These are phyloP conservation scores for Diplodia scrobiculata DNA, from an alignment of 2,329 filamentous ascomycete species.

Conservation along the genomic window DNA sequence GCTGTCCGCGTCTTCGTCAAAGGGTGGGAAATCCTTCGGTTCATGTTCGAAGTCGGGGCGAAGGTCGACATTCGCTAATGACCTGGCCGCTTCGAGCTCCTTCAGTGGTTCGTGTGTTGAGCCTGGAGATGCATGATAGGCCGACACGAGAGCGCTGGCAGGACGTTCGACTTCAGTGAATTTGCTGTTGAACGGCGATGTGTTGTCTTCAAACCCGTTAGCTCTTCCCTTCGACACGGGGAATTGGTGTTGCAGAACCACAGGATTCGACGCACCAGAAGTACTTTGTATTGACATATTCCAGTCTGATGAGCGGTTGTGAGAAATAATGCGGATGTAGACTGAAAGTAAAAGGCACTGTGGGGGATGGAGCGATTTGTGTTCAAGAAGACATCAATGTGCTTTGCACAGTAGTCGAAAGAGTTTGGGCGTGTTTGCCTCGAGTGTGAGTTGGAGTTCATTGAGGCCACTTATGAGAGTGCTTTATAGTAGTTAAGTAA, in stretches of 20 bases:
- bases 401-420: background rate
- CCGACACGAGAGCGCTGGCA: background rate
- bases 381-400: background rate
- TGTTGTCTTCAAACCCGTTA: background rate
- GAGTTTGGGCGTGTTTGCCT: background rate
- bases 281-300: background rate
- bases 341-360: background rate
- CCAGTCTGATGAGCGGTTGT: background rate
- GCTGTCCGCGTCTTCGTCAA: background rate
- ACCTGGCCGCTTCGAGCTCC: background rate
- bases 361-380: background rate
- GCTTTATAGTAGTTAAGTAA: constrained; percentile 1
- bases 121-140: background rate
- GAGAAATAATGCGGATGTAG: background rate
- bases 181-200: background rate
- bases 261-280: background rate
- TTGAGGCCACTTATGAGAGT: background rate
- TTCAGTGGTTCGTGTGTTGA: background rate
- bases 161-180: background rate
- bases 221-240: background rate
- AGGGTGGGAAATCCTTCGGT: background rate
- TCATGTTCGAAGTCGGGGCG: background rate
- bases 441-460: background rate
- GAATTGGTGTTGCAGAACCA: no score
- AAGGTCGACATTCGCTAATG: background rate